Percentiles rank a stretch among this genome's conserved stretches.
Evolutionary conservation across 495 filamentous ascomycete species (phyloP).

Genomic region (Astrothelium macrocarpum): DNA sequence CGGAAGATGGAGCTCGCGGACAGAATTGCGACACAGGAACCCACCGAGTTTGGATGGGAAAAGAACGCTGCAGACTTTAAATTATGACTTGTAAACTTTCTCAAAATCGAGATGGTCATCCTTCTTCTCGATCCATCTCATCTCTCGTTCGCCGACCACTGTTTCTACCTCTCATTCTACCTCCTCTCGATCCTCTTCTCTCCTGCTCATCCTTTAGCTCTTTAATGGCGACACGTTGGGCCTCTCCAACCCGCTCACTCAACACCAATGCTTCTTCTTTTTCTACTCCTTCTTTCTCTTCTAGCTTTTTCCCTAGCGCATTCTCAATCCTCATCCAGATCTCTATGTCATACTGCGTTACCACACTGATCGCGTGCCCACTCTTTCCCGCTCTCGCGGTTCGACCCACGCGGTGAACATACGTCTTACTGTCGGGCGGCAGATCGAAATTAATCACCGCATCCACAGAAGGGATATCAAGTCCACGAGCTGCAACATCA

Average conservation of each 20-base stretch:
- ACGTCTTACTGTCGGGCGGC: slow-evolving; percentile 76
- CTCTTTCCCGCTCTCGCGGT: slow-evolving; percentile 84
- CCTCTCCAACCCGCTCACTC: slow-evolving; percentile 67
- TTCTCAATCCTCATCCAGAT: slow-evolving; percentile 75
- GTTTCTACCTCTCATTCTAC: slow-evolving; percentile 30
- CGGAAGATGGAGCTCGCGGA: slow-evolving; percentile 63
- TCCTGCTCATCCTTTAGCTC: slow-evolving; percentile 81
- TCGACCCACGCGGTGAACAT: slow-evolving; percentile 89
- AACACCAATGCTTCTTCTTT: slow-evolving; percentile 88
- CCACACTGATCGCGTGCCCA: slow-evolving; percentile 70
- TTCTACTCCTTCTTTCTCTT: slow-evolving; percentile 48
- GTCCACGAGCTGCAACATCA: slow-evolving; percentile 85
- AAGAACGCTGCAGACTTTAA: slow-evolving; percentile 69
- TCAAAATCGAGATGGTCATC: slow-evolving; percentile 25
- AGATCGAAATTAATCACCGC: slow-evolving; percentile 82
- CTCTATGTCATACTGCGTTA: slow-evolving; percentile 90
- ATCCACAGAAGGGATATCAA: slow-evolving; percentile 91
- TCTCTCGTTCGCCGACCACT: slow-evolving; percentile 47
- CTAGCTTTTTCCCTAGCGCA: slow-evolving; percentile 65
- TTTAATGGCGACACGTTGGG: slow-evolving; percentile 68
- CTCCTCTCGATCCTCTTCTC: slow-evolving; percentile 49
- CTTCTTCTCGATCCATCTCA: slow-evolving; percentile 80
- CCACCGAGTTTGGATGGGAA: slow-evolving; percentile 49
- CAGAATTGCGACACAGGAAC: slow-evolving; percentile 48
- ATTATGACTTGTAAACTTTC: slow-evolving; percentile 37